Conservation (phyloP, 768 basidiomycete species). For the Lentinus tigrinus region DNA sequence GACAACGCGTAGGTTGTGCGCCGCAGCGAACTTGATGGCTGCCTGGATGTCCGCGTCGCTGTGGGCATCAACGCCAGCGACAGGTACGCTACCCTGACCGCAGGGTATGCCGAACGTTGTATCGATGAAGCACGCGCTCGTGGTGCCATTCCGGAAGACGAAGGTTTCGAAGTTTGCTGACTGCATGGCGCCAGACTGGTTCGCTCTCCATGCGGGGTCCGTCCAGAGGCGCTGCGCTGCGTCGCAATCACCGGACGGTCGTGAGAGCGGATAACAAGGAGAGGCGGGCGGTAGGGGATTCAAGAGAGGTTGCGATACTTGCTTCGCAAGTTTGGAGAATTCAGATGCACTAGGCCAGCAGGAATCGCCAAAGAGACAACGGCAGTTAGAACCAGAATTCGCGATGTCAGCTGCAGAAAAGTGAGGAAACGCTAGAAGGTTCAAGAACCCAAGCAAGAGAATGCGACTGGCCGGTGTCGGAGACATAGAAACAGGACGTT, state of each 20-base stretch:
- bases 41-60: slow-evolving; percentile 30
- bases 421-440: not conserved
- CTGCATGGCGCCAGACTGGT: slow-evolving; percentile 42
- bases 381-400: not conserved
- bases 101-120: slow-evolving; percentile 40
- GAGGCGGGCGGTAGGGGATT: slow-evolving; percentile 40
- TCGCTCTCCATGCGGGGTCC: slow-evolving; percentile 41
- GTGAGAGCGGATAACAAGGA: slow-evolving; percentile 38
- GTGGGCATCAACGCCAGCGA: slow-evolving; percentile 27
- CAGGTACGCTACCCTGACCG: slow-evolving; percentile 43
- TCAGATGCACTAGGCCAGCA: slow-evolving; percentile 43
- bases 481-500: not conserved
- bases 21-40: slow-evolving; percentile 25
- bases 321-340: slow-evolving; percentile 33
- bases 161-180: slow-evolving; percentile 32
- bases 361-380: slow-evolving; percentile 32
- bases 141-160: slow-evolving; percentile 43
- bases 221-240: slow-evolving; percentile 27
- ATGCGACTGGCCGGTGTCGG: not conserved
- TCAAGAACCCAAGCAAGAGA: not conserved
- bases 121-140: slow-evolving; percentile 52
- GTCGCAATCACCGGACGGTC: slow-evolving; percentile 38
- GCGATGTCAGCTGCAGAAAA: not conserved
- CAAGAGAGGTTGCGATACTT: slow-evolving; percentile 45
- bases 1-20: slow-evolving; percentile 25